Evolutionary conservation across 2,329 filamentous ascomycete genomes (phyloP).

Genomic region (Fusarium odoratissimum): DNA sequence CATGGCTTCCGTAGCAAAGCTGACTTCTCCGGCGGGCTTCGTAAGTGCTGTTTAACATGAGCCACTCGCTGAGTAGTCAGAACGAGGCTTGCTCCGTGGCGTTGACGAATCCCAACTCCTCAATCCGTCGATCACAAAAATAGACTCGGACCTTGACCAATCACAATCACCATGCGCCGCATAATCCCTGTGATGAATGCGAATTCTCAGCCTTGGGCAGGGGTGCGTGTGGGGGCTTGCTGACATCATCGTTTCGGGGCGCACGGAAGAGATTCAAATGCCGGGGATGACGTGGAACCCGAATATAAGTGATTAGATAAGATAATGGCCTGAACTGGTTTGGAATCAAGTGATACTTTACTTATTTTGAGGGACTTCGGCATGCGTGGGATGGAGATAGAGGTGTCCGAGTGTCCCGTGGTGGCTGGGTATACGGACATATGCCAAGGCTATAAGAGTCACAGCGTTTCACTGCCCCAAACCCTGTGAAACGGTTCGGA

Average conservation of each 20-base stretch:
- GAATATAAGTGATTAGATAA: not conserved
- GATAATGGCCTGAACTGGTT: not conserved
- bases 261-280: not conserved
- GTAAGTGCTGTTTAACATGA: constrained; percentile 5
- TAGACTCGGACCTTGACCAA: constrained; percentile 7
- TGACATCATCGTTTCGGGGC: not conserved
- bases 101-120: not conserved
- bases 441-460: not conserved
- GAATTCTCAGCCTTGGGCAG: constrained; percentile 4
- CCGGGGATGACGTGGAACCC: not conserved
- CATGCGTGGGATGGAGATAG: not conserved
- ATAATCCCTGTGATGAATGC: not conserved
- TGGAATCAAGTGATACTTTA: not conserved
- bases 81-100: constrained; percentile 10
- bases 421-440: not conserved
- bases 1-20: not conserved
- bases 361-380: not conserved
- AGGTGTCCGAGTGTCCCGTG: not conserved
- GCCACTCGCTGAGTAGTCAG: constrained; percentile 12
- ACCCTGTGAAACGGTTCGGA: not conserved
- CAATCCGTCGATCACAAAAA: constrained; percentile 5
- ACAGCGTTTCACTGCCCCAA: not conserved
- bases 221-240: constrained; percentile 12
- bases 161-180: not conserved
- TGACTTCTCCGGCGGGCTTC: not conserved